phyloP scores from a whole-genome alignment of 2,329 filamentous ascomycete genomes.

The Exserohilum rostratum region DNA sequence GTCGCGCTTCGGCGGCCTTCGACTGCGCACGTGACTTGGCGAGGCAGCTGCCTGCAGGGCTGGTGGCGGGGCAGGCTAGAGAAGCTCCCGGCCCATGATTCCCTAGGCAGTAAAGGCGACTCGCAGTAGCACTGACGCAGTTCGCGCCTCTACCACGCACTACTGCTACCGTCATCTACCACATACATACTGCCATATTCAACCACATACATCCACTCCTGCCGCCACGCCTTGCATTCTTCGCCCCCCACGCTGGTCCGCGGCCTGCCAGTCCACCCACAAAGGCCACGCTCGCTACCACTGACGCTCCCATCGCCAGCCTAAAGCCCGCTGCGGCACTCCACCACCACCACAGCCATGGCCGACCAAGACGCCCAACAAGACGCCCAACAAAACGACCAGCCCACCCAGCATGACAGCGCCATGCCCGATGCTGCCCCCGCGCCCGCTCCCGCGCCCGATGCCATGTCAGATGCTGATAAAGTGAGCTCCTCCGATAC shows the following conservation, averaged over 20 bases:
- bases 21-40: slow-evolving; percentile 19
- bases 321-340: not conserved
- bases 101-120: too few relatives aligned
- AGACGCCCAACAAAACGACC: not conserved
- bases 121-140: slow-evolving; percentile 14
- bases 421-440: slow-evolving; percentile 46
- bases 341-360: slow-evolving; percentile 24
- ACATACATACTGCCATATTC: too few relatives aligned
- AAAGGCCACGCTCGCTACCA: not conserved
- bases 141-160: slow-evolving; percentile 9
- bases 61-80: slow-evolving; percentile 17
- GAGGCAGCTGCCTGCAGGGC: slow-evolving; percentile 13
- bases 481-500: slow-evolving; percentile 46
- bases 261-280: not conserved
- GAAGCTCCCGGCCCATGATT: slow-evolving; percentile 8
- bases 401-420: slow-evolving; percentile 26
- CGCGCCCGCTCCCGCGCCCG: slow-evolving; percentile 36
- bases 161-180: not conserved
- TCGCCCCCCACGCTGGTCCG: not conserved
- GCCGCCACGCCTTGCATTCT: not conserved
- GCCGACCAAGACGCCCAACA: slow-evolving; percentile 21
- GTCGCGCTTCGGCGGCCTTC: slow-evolving; percentile 8
- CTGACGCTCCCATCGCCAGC: slow-evolving; percentile 2
- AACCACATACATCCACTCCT: not conserved
- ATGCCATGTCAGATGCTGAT: slow-evolving; percentile 53